Conservation (phyloP, 2,329 filamentous ascomycete species). For the Talaromyces sp. region DNA sequence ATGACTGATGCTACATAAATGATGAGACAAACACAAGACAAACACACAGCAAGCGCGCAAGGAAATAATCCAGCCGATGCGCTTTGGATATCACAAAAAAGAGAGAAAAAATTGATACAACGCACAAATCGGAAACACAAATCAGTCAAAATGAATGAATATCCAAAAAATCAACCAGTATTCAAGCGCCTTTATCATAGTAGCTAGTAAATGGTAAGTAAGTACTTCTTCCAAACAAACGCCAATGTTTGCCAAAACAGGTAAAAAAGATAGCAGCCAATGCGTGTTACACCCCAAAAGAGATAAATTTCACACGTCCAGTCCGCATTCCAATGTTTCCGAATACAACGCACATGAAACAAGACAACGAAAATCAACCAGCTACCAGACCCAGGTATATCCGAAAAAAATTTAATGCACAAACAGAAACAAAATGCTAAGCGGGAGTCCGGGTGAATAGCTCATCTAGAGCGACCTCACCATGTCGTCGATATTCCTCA, state of each 20-base stretch:
- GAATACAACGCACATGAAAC: neutral
- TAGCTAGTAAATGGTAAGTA: neutral
- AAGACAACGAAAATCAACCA: neutral
- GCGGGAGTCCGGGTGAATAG: conserved; percentile 18
- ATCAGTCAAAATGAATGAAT: neutral
- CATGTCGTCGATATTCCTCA: conserved; percentile 26
- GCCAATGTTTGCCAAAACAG: neutral
- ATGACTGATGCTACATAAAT: neutral
- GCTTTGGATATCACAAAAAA: too few species aligned
- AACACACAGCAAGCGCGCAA: neutral
- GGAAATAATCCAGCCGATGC: neutral
- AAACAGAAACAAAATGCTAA: neutral
- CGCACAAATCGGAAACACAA: neutral
- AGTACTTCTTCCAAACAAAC: neutral
- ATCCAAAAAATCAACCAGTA: neutral
- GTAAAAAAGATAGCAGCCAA: neutral
- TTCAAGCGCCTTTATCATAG: neutral
- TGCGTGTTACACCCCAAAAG: neutral
- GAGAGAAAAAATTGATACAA: neutral
- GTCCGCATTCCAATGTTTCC: neutral
- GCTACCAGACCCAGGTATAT: neutral
- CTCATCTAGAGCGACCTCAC: conserved; percentile 22
- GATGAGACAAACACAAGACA: too few species aligned
- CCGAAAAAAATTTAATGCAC: neutral
- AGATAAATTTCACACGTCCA: neutral